Conservation (phyloP, 2,329 filamentous ascomycete genomes). For the Colletotrichum salicis region DNA sequence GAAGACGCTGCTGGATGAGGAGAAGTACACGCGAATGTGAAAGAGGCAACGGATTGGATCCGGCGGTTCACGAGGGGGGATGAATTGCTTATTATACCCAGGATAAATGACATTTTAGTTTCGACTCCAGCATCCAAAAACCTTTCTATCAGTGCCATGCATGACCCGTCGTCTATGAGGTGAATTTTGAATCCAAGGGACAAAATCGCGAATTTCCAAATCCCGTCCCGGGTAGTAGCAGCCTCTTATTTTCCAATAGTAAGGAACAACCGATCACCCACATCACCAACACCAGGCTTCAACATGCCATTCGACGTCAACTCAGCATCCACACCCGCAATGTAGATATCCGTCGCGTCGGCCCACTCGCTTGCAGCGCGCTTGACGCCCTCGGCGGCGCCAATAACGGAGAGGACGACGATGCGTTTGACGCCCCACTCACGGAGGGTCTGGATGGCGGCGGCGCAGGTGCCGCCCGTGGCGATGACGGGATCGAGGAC, state of each 20-base stretch:
- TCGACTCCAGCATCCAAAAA: conserved; percentile 11
- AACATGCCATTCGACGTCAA: conserved; percentile 88
- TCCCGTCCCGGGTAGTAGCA: too few species aligned
- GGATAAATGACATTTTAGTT: conserved; percentile 5
- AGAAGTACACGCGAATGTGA: conserved; percentile 58
- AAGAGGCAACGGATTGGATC: conserved; percentile 6
- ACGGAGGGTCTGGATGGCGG: conserved; percentile 86
- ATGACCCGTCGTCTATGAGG: background rate
- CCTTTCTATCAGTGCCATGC: conserved; percentile 12
- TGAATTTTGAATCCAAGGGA: background rate
- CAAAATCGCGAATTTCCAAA: too few species aligned
- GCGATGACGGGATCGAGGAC: conserved; percentile 93
- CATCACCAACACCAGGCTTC: conserved; percentile 87
- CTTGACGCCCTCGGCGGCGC: conserved; percentile 75
- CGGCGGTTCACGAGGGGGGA: background rate
- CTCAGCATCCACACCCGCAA: conserved; percentile 80
- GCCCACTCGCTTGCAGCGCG: conserved; percentile 82
- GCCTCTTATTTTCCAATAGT: conserved; percentile 79
- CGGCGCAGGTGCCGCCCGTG: conserved; percentile 88
- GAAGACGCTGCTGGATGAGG: conserved; percentile 82
- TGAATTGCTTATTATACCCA: background rate
- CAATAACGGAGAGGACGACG: conserved; percentile 80
- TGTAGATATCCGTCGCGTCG: conserved; percentile 81
- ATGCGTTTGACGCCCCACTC: conserved; percentile 93
- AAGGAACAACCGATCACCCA: conserved; percentile 89